Conservation (phyloP, 139 green algal genomes). For the Raphidocelis subcapitata region DNA sequence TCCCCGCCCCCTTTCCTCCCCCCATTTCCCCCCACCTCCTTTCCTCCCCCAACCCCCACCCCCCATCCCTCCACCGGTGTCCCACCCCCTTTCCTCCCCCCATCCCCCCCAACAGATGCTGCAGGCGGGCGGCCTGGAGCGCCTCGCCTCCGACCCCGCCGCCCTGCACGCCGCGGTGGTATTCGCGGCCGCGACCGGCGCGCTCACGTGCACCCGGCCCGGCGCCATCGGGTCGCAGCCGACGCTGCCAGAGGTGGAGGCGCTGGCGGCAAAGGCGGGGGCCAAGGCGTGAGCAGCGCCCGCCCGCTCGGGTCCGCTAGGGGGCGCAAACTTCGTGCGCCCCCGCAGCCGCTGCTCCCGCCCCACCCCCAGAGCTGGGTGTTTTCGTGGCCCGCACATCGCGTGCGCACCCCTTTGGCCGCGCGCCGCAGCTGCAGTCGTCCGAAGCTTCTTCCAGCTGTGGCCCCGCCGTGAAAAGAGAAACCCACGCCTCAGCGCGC, state of each 20-base stretch:
- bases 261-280: constrained; percentile 45
- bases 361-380: too few species aligned
- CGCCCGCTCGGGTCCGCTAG: too few species aligned
- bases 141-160: constrained; percentile 43
- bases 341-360: too few species aligned
- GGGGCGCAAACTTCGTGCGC: too few species aligned
- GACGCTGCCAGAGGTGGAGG: constrained; percentile 49
- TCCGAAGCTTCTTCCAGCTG: too few species aligned
- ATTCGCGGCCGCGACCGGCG: constrained; percentile 51
- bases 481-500: too few species aligned
- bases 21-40: background rate
- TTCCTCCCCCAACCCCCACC: background rate
- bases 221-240: constrained; percentile 82
- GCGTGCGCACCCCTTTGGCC: too few species aligned
- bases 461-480: too few species aligned
- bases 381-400: too few species aligned
- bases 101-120: constrained; percentile 9
- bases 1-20: background rate
- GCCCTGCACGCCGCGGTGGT: constrained; percentile 60
- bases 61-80: background rate
- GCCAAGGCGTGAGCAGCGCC: too few species aligned
- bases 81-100: background rate
- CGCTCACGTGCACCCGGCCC: constrained; percentile 62
- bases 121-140: constrained; percentile 61
- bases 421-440: too few species aligned